These are phyloP conservation scores for Colletotrichum theobromicola DNA, from an alignment of 2,329 filamentous ascomycete species.

Conservation along the genomic window DNA sequence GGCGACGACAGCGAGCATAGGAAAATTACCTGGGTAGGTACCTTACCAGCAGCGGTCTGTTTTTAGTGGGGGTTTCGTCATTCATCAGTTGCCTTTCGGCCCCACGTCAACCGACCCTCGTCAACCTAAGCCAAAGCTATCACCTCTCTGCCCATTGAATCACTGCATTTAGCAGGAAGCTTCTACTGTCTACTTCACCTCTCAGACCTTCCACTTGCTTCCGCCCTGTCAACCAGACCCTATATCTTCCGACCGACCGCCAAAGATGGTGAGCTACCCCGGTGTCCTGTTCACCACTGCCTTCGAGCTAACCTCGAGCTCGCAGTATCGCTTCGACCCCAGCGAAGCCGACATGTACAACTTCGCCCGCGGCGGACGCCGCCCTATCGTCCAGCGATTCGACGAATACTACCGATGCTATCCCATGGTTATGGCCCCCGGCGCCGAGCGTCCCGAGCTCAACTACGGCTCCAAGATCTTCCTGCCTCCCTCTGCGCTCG, in stretches of 20 bases:
- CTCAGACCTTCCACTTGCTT: background rate
- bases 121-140: slow-evolving; percentile 6
- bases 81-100: slow-evolving; percentile 24
- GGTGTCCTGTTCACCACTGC: background rate
- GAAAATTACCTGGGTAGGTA: no score
- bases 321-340: slow-evolving; percentile 22
- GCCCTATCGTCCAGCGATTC: slow-evolving; percentile 74
- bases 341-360: slow-evolving; percentile 25
- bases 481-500: slow-evolving; percentile 92
- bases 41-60: no score
- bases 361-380: slow-evolving; percentile 43
- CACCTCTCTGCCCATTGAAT: background rate
- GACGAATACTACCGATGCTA: slow-evolving; percentile 99
- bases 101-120: slow-evolving; percentile 12
- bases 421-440: slow-evolving; percentile 91
- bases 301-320: background rate
- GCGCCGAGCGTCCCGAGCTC: slow-evolving; percentile 84
- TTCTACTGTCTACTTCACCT: background rate
- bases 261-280: slow-evolving; percentile 26
- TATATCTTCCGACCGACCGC: background rate
- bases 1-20: background rate
- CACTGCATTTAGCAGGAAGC: background rate
- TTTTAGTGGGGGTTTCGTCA: slow-evolving; percentile 19
- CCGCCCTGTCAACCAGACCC: background rate
- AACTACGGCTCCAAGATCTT: slow-evolving; percentile 99